A percentile compares a stretch with the other conserved stretches of the same genome.
These are phyloP conservation scores for Eucalyptus decipiens DNA, from an alignment of 345 rosid genomes.

Conservation along the genomic window DNA sequence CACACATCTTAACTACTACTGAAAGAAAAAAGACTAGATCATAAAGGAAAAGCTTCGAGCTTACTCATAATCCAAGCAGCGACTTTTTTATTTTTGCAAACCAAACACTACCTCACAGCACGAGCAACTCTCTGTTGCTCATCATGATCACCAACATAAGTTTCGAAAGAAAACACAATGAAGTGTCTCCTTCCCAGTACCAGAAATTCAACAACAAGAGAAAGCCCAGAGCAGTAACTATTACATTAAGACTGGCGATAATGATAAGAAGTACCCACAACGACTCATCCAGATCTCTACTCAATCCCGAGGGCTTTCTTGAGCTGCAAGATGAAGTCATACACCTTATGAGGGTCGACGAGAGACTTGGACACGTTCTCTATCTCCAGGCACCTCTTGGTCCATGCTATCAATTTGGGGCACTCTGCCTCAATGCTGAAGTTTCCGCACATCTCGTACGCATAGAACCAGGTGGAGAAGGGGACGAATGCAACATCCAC, in stretches of 20 bases:
- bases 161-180: background rate
- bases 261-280: background rate
- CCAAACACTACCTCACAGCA: background rate
- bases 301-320: background rate
- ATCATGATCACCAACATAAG: background rate
- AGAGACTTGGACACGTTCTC: slow-evolving; percentile 5
- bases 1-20: background rate
- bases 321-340: background rate
- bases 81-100: background rate
- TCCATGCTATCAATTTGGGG: slow-evolving; percentile 21
- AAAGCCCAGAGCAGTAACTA: background rate
- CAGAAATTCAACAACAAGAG: background rate
- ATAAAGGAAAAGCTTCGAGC: background rate
- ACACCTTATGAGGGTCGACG: background rate
- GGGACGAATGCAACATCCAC: slow-evolving; percentile 11
- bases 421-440: slow-evolving; percentile 15
- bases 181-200: background rate
- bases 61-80: background rate
- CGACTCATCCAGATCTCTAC: background rate
- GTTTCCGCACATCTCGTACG: slow-evolving; percentile 9
- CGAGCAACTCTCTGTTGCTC: background rate
- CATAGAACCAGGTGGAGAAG: slow-evolving; percentile 4
- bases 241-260: background rate
- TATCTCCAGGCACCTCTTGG: slow-evolving; percentile 21
- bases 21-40: background rate